phyloP scores from a whole-genome alignment of 192 early-diverging fungal species.

The Coemansia brasiliensis region DNA sequence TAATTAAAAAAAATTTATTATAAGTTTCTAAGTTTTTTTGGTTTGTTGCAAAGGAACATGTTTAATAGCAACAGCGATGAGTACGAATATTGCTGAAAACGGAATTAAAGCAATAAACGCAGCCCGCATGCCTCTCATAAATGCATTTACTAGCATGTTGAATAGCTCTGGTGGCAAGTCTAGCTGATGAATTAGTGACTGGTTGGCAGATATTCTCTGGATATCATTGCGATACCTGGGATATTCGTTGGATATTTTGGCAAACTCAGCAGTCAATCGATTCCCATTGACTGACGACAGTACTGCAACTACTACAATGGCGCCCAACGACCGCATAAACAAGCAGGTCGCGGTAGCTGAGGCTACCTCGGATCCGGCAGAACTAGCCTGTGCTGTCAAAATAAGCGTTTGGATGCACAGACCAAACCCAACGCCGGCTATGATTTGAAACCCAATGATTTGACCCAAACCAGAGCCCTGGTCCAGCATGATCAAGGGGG shows the following conservation, averaged over 20 bases:
- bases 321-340: slow-evolving; percentile 67
- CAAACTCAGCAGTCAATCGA: slow-evolving; percentile 28
- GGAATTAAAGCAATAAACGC: slow-evolving; percentile 43
- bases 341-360: slow-evolving; percentile 62
- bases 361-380: slow-evolving; percentile 59
- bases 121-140: slow-evolving; percentile 43
- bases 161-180: slow-evolving; percentile 25
- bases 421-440: slow-evolving; percentile 75
- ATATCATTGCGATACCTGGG: slow-evolving; percentile 30
- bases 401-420: slow-evolving; percentile 69
- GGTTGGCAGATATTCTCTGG: slow-evolving; percentile 16
- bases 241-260: neutral
- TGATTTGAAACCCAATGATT: slow-evolving; percentile 65
- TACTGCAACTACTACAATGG: slow-evolving; percentile 58
- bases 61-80: slow-evolving; percentile 15
- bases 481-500: slow-evolving; percentile 59
- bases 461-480: slow-evolving; percentile 47
- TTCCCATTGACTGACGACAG: slow-evolving; percentile 63
- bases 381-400: slow-evolving; percentile 67
- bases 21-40: slow-evolving; percentile 21
- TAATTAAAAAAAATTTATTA: neutral
- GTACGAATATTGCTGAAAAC: slow-evolving; percentile 30
- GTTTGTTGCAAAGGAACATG: slow-evolving; percentile 19
- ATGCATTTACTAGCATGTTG: slow-evolving; percentile 27
- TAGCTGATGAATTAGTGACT: slow-evolving; percentile 38